A percentile compares a stretch with the other conserved stretches of the same genome.
These are phyloP conservation scores for Aureobasidium namibiae DNA, from an alignment of 2,329 filamentous ascomycete species.

Conservation along the genomic window DNA sequence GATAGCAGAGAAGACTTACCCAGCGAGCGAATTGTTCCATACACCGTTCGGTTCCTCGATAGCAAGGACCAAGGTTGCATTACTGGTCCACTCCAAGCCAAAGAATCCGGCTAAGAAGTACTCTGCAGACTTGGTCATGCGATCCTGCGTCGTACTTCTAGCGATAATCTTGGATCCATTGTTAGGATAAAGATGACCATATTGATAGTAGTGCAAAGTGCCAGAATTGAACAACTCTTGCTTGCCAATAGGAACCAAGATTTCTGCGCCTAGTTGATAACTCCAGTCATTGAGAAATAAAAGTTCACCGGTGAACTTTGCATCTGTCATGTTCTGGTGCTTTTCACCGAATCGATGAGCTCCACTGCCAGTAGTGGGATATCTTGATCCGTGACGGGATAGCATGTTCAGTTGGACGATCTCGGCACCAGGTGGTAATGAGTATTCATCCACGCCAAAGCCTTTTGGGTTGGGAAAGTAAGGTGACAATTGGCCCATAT, in stretches of 20 bases:
- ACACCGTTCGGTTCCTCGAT: slow-evolving; percentile 46
- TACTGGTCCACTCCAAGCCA: slow-evolving; percentile 63
- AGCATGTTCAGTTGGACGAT: slow-evolving; percentile 66
- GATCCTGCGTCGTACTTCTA: slow-evolving; percentile 66
- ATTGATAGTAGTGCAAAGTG: slow-evolving; percentile 64
- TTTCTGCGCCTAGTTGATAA: slow-evolving; percentile 61
- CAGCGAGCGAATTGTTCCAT: slow-evolving; percentile 61
- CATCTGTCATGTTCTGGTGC: slow-evolving; percentile 47
- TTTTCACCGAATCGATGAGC: slow-evolving; percentile 49
- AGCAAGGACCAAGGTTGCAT: slow-evolving; percentile 63
- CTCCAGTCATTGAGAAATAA: slow-evolving; percentile 61
- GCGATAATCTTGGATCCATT: slow-evolving; percentile 64
- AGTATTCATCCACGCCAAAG: slow-evolving; percentile 66
- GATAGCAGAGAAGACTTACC: slow-evolving; percentile 21
- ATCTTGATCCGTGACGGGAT: slow-evolving; percentile 64
- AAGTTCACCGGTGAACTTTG: slow-evolving; percentile 51
- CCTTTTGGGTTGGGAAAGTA: slow-evolving; percentile 61
- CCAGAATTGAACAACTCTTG: slow-evolving; percentile 66
- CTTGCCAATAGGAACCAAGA: slow-evolving; percentile 63
- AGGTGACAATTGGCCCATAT: slow-evolving; percentile 61
- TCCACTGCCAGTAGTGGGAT: slow-evolving; percentile 55
- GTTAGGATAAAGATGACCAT: slow-evolving; percentile 59
- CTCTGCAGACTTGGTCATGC: slow-evolving; percentile 69
- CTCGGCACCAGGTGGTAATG: slow-evolving; percentile 56
- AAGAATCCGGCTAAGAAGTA: slow-evolving; percentile 76